Evolutionary conservation across 1,139 yeast genomes (phyloP).

Genomic region (Scheffersomyces illinoinensis): DNA sequence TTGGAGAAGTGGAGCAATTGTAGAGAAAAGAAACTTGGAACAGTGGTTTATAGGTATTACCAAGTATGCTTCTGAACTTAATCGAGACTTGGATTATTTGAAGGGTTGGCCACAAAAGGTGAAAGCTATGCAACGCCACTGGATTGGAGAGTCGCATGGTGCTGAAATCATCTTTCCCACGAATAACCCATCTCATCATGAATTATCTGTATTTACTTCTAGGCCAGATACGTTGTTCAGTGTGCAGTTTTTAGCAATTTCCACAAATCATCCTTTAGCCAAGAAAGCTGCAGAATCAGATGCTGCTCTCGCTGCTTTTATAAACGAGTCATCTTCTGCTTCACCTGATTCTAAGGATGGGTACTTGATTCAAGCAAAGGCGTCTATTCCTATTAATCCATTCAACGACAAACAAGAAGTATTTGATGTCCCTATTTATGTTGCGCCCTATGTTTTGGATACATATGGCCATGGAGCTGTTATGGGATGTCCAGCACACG

Average conservation of each 20-base stretch:
- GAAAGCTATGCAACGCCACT: slow-evolving; percentile 83
- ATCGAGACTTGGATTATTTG: slow-evolving; percentile 59
- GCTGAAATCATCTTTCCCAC: slow-evolving; percentile 57
- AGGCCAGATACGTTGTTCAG: slow-evolving; percentile 85
- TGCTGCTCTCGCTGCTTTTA: slow-evolving; percentile 43
- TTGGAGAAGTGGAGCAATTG: slow-evolving; percentile 96
- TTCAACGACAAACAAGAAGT: slow-evolving; percentile 13
- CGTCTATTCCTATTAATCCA: slow-evolving; percentile 60
- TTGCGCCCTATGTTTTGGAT: slow-evolving; percentile 86
- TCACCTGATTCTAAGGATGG: slow-evolving; percentile 66
- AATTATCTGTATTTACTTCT: slow-evolving; percentile 71
- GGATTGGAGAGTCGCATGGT: slow-evolving; percentile 94
- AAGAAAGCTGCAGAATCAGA: slow-evolving; percentile 35
- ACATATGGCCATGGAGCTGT: slow-evolving; percentile 90
- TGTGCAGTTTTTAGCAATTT: slow-evolving; percentile 78
- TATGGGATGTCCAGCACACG: slow-evolving; percentile 98
- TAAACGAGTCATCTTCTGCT: slow-evolving; percentile 34
- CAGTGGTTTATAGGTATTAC: slow-evolving; percentile 97
- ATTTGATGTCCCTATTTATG: slow-evolving; percentile 67
- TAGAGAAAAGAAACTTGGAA: slow-evolving; percentile 73
- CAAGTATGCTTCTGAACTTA: slow-evolving; percentile 66
- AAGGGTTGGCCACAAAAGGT: slow-evolving; percentile 87
- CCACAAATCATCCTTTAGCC: slow-evolving; percentile 69
- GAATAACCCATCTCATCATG: slow-evolving; percentile 11
- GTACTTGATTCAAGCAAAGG: slow-evolving; percentile 49